Evolutionary conservation across 805 yeast species (phyloP), one percentile per base, ranked within the genome.

Genomic region (Starmerella riodocensis): DNA sequence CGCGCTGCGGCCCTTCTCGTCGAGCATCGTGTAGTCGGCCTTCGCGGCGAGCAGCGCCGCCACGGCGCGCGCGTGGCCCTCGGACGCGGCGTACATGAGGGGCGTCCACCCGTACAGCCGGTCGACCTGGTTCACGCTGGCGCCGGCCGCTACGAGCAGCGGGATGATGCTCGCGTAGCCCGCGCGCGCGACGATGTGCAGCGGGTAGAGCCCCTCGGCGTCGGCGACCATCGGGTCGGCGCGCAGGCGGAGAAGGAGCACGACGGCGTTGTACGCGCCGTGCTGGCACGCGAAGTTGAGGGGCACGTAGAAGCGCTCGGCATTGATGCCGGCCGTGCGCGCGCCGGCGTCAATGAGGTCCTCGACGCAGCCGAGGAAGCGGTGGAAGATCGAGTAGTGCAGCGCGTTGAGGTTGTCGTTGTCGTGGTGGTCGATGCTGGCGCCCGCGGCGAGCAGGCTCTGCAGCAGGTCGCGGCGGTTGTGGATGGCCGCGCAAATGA

Each of bases 91-190:
- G 57, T 91, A 88, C 53, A 85, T 83, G 2, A 91, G 69, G 0
- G 97, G 94, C 0, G 95, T 76, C 96, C 97, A 91, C 51, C 78
- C 79, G 55, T 86, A 85, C 41, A 84, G 74, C 38, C 82, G 79
- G 59, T 91, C 97, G 7, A 76, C 52, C 43, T 73, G 76, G 58
- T 91, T 81, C 4, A 88, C 73, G 51, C 78, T 74, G 1, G 81
- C 60, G 9, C 60, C 59, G 47, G 78, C 69, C n/a, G 70, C 61
- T 14, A 55, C 56, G 25, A 91, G 62, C 33, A 85, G 58, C 23
- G 77, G 71, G 11, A 91, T 74, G 24, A 88, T 64, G 41, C 73
- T 63, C 46, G 67, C 65, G 54, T 78, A 84, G 1, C 96, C 96
- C 6, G 79, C 74, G 36, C 91, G 71, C 0, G 96, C 86, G 21